Percentiles rank a stretch among this genome's conserved stretches.
These are phyloP conservation scores for Ophiostoma novo-ulmi DNA, from an alignment of 2,329 filamentous ascomycete genomes.

Conservation along the genomic window DNA sequence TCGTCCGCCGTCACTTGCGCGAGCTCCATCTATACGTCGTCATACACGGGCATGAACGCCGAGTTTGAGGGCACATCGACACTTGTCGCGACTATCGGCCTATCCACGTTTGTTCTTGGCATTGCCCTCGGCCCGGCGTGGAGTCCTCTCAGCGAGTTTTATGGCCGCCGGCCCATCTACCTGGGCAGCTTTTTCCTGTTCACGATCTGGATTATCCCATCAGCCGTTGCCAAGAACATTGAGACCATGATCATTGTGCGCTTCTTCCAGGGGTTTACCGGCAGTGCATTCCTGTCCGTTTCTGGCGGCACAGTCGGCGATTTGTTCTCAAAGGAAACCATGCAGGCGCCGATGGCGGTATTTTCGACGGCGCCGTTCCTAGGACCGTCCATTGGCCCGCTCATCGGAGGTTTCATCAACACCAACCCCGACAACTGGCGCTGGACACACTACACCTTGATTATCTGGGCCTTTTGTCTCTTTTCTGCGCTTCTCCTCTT, in stretches of 20 bases:
- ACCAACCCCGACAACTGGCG: constrained; percentile 62
- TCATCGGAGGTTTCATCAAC: constrained; percentile 78
- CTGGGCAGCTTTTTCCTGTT: constrained; percentile 68
- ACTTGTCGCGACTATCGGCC: constrained; percentile 70
- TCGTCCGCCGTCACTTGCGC: constrained; percentile 72
- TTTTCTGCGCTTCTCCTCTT: constrained; percentile 61
- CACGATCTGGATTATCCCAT: constrained; percentile 74
- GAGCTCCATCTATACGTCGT: constrained; percentile 83
- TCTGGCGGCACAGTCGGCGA: constrained; percentile 84
- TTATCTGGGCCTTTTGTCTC: constrained; percentile 72
- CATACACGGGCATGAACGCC: constrained; percentile 68
- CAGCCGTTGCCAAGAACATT: constrained; percentile 76
- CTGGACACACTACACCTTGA: constrained; percentile 77
- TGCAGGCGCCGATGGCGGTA: constrained; percentile 78
- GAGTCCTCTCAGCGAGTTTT: constrained; percentile 68
- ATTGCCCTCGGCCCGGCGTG: constrained; percentile 60
- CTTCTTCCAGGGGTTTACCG: constrained; percentile 71
- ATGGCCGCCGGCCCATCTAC: constrained; percentile 77
- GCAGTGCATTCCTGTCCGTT: constrained; percentile 64
- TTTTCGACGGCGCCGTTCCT: constrained; percentile 64
- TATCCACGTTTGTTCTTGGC: constrained; percentile 79
- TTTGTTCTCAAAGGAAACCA: constrained; percentile 61
- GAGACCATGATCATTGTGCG: constrained; percentile 70
- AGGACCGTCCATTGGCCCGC: constrained; percentile 54
- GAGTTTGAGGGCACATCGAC: constrained; percentile 67